phyloP scores from a whole-genome alignment of 768 basidiomycete species.

The Cubamyces lactineus region DNA sequence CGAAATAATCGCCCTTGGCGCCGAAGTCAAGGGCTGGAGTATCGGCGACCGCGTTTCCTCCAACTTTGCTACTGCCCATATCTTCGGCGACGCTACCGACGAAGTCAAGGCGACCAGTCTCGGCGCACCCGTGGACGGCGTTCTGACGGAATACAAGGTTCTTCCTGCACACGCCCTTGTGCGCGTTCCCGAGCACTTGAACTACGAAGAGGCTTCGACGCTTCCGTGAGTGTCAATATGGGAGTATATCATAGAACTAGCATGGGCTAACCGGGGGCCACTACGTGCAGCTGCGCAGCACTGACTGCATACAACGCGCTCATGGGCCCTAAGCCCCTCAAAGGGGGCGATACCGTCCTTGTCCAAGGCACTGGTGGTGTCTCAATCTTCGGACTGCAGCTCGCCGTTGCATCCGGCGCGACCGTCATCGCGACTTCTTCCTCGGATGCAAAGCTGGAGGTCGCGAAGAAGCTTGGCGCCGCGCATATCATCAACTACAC shows the following conservation, averaged over 20 bases:
- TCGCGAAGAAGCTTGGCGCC: conserved; percentile 56
- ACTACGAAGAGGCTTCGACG: conserved; percentile 66
- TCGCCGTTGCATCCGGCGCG: conserved; percentile 66
- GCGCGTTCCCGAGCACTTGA: conserved; percentile 57
- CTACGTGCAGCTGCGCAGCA: conserved; percentile 50
- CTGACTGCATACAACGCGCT: conserved; percentile 69
- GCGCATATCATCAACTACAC: conserved; percentile 66
- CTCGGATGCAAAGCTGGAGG: conserved; percentile 61
- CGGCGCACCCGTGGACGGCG: conserved; percentile 54
- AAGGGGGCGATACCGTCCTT: conserved; percentile 62
- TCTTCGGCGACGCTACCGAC: conserved; percentile 47
- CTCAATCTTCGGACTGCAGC: conserved; percentile 59
- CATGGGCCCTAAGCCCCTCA: conserved; percentile 51
- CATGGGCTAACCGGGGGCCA: not conserved
- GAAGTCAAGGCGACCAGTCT: conserved; percentile 42
- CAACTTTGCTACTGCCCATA: conserved; percentile 53
- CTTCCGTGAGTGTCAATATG: conserved; percentile 47
- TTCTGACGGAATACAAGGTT: conserved; percentile 40
- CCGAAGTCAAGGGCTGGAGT: conserved; percentile 49
- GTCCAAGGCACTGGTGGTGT: conserved; percentile 63
- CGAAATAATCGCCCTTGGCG: conserved; percentile 52
- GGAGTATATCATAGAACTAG: not conserved
- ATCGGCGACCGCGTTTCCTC: conserved; percentile 59
- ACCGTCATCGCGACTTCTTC: conserved; percentile 70
- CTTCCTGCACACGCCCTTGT: conserved; percentile 44